Evolutionary conservation across 2,329 filamentous ascomycete species (phyloP).

Genomic region (Monilinia aucupariae): DNA sequence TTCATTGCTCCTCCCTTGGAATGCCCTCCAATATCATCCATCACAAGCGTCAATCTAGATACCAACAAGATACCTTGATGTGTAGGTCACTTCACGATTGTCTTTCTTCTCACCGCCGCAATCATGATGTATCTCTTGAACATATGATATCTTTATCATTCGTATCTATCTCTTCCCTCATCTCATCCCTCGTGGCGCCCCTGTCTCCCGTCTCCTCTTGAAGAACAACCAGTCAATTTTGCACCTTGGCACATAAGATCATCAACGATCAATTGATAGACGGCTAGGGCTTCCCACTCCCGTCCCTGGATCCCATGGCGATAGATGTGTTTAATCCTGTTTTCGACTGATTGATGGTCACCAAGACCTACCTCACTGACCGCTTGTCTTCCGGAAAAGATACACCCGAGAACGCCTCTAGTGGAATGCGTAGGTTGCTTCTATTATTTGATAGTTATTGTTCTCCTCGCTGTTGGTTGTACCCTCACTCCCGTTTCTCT

Average conservation of each 20-base stretch:
- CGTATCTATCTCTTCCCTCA: background rate
- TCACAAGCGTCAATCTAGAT: background rate
- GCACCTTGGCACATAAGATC: background rate
- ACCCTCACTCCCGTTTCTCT: background rate
- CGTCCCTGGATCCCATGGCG: background rate
- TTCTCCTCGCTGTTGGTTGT: background rate
- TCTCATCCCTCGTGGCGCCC: background rate
- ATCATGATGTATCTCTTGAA: background rate
- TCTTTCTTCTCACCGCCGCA: background rate
- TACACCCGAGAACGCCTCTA: slow-evolving; percentile 1
- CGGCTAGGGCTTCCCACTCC: background rate
- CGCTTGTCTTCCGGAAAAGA: slow-evolving; percentile 5
- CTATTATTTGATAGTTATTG: background rate
- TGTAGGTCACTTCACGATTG: too few species aligned
- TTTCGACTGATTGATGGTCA: background rate
- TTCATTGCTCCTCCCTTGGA: background rate
- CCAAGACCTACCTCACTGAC: background rate
- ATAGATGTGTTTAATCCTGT: background rate
- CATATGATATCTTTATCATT: background rate
- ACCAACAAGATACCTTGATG: background rate
- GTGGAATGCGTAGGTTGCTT: slow-evolving; percentile 2
- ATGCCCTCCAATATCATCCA: background rate
- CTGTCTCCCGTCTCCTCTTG: background rate
- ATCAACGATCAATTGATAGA: background rate
- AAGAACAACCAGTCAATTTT: background rate